Evolutionary conservation across 805 yeast genomes (phyloP), one percentile per base, ranked within the genome.

Genomic region (Starmerella ratchasimensis): DNA sequence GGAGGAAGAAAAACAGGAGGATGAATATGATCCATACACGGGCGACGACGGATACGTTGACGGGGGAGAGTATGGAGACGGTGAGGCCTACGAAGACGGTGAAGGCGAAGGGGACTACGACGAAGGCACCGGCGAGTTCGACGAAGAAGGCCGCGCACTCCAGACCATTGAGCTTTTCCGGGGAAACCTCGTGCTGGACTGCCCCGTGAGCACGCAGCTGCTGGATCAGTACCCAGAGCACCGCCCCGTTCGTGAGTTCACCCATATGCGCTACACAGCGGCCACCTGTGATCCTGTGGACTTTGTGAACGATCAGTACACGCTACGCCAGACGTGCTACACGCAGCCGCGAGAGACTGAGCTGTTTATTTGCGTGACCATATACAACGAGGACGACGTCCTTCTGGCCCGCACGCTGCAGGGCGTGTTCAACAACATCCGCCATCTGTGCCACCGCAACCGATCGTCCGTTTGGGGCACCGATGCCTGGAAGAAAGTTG

Each of bases 401-500:
- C 61, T 80, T 25, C 61, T 86, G 36, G 95, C 86, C 2, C 65
- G 88, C 50, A 86, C 96, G 4, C 65, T 88, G 47, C 80, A 81
- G 54, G 96, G 96, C 48, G 81, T 83, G 10, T 82, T 88, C 63
- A 80, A 81, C 41, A 88, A 90, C 56, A 78, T 88, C 46, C 68
- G 73, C 45, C 76, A 84, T 56, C 65, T 90, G 52, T 69, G 74
- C 36, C 69, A 80, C 43, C 65, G 76, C 23, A 69, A 74, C 44
- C 56, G 65, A 16, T 72, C 80, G 1, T 69, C 72, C 11, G 69
- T 74, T 1, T 88, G 98, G 98, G 97, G 97, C n/a, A 74, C 74
- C 31, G 93, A 82, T 41, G 74, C 93, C 0, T 88, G 97, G 97
- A 83, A 86, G 50, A 88, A 83, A 53, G 74, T 88, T 24, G 94